Evolutionary conservation across 2,329 filamentous ascomycete genomes (phyloP).

Genomic region (Bimuria novae-zelandiae): DNA sequence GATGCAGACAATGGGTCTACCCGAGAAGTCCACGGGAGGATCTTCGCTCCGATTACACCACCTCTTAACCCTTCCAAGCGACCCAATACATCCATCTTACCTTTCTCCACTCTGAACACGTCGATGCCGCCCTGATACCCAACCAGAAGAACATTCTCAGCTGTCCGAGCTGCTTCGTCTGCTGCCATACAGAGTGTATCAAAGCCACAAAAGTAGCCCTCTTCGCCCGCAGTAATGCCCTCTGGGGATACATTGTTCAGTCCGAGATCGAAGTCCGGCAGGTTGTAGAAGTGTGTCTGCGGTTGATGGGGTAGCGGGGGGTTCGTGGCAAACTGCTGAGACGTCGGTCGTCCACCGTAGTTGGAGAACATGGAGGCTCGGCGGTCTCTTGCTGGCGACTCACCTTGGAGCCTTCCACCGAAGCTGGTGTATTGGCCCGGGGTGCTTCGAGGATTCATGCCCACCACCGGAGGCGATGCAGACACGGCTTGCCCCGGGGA

Average conservation of each 20-base stretch:
- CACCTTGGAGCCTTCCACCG: slow-evolving; percentile 44
- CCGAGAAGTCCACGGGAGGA: slow-evolving; percentile 70
- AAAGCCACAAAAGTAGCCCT: slow-evolving; percentile 80
- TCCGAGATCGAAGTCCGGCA: slow-evolving; percentile 71
- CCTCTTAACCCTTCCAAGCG: slow-evolving; percentile 78
- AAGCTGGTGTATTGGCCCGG: slow-evolving; percentile 52
- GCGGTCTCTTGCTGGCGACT: slow-evolving; percentile 44
- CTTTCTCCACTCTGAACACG: slow-evolving; percentile 73
- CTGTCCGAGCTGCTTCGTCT: slow-evolving; percentile 47
- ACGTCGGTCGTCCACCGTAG: slow-evolving; percentile 48
- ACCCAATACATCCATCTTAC: slow-evolving; percentile 70
- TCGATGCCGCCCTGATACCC: slow-evolving; percentile 82
- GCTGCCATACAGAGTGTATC: slow-evolving; percentile 65
- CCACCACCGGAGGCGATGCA: slow-evolving; percentile 39
- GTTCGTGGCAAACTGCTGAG: slow-evolving; percentile 52
- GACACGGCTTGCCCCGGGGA: slow-evolving; percentile 47
- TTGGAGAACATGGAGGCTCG: slow-evolving; percentile 61
- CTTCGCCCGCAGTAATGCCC: slow-evolving; percentile 65
- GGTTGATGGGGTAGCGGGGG: slow-evolving; percentile 75
- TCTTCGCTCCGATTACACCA: slow-evolving; percentile 79
- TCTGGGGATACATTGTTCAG: slow-evolving; percentile 53
- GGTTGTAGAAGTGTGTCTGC: slow-evolving; percentile 77
- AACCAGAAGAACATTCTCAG: slow-evolving; percentile 71
- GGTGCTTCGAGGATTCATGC: slow-evolving; percentile 50
- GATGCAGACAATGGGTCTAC: slow-evolving; percentile 58